A percentile compares a stretch with the other conserved stretches of the same genome.
Evolutionary conservation across 2,329 filamentous ascomycete species (phyloP).

Genomic region (Fusarium citri): DNA sequence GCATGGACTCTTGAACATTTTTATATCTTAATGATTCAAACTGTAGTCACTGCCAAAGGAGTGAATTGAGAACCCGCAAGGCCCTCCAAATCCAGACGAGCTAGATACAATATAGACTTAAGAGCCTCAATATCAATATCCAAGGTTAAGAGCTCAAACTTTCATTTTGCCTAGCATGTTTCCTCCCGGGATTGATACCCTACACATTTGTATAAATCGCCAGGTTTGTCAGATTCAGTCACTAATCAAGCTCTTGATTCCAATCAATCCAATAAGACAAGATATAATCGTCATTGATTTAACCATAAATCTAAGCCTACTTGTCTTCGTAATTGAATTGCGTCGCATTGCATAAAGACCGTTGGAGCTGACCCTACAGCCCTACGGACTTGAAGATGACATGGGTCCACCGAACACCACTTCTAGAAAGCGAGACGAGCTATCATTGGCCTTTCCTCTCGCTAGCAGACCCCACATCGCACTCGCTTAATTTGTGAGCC

Average conservation of each 20-base stretch:
- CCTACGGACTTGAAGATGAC: background rate
- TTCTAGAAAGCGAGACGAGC: no score
- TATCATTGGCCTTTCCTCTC: rapidly evolving
- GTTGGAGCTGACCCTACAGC: background rate
- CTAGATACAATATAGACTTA: no score
- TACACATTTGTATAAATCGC: background rate
- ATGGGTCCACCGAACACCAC: background rate
- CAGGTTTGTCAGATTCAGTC: background rate
- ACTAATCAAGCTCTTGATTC: rapidly evolving
- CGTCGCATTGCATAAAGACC: background rate
- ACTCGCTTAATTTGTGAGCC: background rate
- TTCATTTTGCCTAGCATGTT: no score
- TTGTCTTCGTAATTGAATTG: background rate
- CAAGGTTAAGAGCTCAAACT: no score
- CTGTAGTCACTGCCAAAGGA: no score
- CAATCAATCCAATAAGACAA: rapidly evolving
- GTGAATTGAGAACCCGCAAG: no score
- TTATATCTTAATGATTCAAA: no score
- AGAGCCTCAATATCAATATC: no score
- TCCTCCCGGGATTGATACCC: background rate
- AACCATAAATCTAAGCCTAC: slow-evolving; percentile 1
- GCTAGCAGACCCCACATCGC: background rate
- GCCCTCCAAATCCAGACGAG: no score
- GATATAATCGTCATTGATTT: background rate
- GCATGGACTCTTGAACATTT: no score